A percentile compares a stretch with the other conserved stretches of the same genome.
phyloP scores from a whole-genome alignment of 73 alveolate species.

The Symbiodinium pilosum region DNA sequence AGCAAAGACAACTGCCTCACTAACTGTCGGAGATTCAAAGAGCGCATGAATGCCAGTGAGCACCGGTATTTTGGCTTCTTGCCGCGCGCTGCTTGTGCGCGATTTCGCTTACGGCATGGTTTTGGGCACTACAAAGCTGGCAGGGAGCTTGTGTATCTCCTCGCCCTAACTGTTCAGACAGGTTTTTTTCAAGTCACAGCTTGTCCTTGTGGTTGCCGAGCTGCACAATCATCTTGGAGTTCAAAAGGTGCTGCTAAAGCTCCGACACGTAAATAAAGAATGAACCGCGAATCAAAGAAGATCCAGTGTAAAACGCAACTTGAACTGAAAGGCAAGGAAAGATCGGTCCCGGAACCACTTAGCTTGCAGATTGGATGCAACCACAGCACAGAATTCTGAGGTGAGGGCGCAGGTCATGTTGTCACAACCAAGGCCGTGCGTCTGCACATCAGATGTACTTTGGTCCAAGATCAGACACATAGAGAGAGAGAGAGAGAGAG shows the following conservation, averaged over 20 bases:
- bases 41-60: too few species aligned
- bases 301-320: not conserved
- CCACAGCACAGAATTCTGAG: not conserved
- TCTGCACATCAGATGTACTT: not conserved
- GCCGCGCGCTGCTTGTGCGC: not conserved
- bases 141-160: not conserved
- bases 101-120: not conserved
- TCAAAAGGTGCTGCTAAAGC: too few species aligned
- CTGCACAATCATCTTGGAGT: slow-evolving; percentile 12
- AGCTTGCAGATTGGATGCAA: too few species aligned
- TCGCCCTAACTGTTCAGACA: not conserved
- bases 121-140: not conserved
- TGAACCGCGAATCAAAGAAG: not conserved
- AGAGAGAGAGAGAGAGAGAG: too few species aligned
- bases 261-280: not conserved
- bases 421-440: slow-evolving; percentile 98
- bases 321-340: too few species aligned
- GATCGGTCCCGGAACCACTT: too few species aligned
- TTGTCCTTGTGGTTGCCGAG: slow-evolving; percentile 3
- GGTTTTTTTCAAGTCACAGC: not conserved
- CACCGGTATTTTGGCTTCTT: too few species aligned
- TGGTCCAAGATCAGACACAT: too few species aligned
- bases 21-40: too few species aligned
- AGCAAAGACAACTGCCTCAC: too few species aligned
- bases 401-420: slow-evolving; percentile 96